Evolutionary conservation across 2,329 filamentous ascomycete species (phyloP), one percentile per base, ranked within the genome.

Genomic region (Fusarium multiceps): DNA sequence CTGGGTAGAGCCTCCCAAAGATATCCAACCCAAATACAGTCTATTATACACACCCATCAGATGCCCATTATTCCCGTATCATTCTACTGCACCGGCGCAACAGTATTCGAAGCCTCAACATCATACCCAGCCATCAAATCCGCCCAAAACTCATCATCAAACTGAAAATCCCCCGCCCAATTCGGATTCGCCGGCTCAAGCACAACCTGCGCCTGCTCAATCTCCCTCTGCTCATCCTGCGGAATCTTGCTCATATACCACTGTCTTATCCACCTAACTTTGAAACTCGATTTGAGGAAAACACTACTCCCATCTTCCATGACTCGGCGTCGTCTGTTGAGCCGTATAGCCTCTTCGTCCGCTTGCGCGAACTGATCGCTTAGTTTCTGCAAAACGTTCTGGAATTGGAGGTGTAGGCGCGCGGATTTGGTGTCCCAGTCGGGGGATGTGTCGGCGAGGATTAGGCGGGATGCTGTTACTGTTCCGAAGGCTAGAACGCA

Each of bases 191-290:
- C 48, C 7, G 43, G 53, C 23, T 71, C 41, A 3, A 54, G 13
- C 7, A 54, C n/a, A 12, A n/a, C 47, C 40, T 65, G 66, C 34
- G 21, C 59, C 32, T 50, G 70, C 27, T 21, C 27, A 12, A 43
- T 50, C n/a, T 49, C 46, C 7, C 45, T 50, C 30, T 66, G 69
- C 50, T 69, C 64, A 2, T 74, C 73, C 16, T 67, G 55, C 0
- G 71, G 59, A 4, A 71, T 55, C 57, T 71, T 76, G 14, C 68
- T 66, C 6, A 75, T 4, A 45, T 78, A 82, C 82, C 81, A 83
- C n/a, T 80, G 77, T 20, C 78, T 68, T 18, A 83, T 79, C 81
- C 81, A 82, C 3, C 78, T 73, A 8, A 81, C 55, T 59, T 80
- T 82, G 53, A 78, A 78, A 41, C 75, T 74, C 32, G 78, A 78